These are phyloP conservation scores for Euryodendron excelsum DNA, from an alignment of 148 eudicot species.

Conservation along the genomic window DNA sequence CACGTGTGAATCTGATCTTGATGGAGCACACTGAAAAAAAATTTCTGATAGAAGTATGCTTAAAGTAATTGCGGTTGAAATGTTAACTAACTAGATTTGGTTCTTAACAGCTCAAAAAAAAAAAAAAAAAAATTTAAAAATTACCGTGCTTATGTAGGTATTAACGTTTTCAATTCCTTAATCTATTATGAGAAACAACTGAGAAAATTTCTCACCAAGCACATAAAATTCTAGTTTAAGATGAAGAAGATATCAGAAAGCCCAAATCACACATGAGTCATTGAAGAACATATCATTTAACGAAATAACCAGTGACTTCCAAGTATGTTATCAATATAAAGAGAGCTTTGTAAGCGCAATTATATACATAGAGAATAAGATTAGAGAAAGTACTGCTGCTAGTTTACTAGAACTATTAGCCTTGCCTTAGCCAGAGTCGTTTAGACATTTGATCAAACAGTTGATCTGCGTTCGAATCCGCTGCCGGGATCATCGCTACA, in stretches of 20 bases:
- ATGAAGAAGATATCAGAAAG: not conserved
- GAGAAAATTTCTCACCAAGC: not conserved
- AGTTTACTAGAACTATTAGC: not conserved
- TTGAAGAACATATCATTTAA: not conserved
- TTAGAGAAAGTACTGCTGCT: not conserved
- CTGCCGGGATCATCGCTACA: constrained; percentile 62
- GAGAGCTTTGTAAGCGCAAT: not conserved
- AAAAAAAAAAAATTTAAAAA: not conserved
- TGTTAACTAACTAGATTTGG: no score
- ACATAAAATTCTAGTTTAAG: not conserved
- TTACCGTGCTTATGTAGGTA: not conserved
- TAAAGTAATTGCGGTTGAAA: no score
- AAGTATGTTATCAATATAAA: not conserved
- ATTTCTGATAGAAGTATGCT: no score
- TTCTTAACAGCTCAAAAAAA: not conserved
- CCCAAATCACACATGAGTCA: not conserved
- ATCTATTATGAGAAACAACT: not conserved
- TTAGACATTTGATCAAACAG: constrained; percentile 38
- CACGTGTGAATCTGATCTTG: no score
- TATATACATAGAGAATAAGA: not conserved
- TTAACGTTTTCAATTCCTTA: not conserved
- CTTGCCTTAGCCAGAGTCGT: constrained; percentile 8
- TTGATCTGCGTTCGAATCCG: constrained; percentile 56
- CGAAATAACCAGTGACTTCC: not conserved
- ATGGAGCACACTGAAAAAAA: no score